Base-by-base conservation (phyloP, 441 rosid species). In the Gossypium aridum region DNA sequence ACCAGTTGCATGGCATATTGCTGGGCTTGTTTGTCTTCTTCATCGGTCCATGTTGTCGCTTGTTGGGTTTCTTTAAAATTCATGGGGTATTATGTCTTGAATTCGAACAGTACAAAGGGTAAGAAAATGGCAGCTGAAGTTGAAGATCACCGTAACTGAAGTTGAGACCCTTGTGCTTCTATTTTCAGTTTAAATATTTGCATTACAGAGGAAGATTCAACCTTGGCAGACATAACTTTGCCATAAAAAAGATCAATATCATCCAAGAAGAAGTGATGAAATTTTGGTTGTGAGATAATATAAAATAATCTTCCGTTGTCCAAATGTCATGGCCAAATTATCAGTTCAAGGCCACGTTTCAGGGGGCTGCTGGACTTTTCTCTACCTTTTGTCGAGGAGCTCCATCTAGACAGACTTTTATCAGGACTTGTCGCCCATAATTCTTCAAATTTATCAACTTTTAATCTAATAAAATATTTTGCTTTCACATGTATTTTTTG, bases 1-100 rank as follows among this genome's bases (percentile, higher is more conserved):
- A 77, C 82, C 43, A 88, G 68, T 8, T 82, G 78, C 74, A 77
- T 80, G 6, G 83, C 85, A 13, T 80, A 80, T 0, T 68, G 22
- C 43, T 68, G 43, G 3, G 43, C 43, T 2, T 7, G 23, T 68
- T 68, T 68, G 88, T 84, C 82, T 49, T 68, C 72, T 49, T 68
- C 72, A 26, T 68, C 72, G 2, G 10, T 67, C n/a, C 3, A 49
- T 2, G 20, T 67, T 67, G 22, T 47, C 1, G 22, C 39, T n/a
- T 7, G 13, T 20, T 19, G 34, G 39, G 14, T 49, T 8, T 68
- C 72, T 17, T 23, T n/a, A 25, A 26, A 25, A 68, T 7, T 68
- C 72, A 68, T 68, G n/a, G 22, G 25, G 53, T 22, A 17, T 20
- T 64, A 6, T 34, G 39, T 34, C 39, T 34, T 6, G 39, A 34